A percentile compares a stretch with the other conserved stretches of the same genome.
These are phyloP conservation scores for Diplodia seriata DNA, from an alignment of 2,329 filamentous ascomycete genomes.

Conservation along the genomic window DNA sequence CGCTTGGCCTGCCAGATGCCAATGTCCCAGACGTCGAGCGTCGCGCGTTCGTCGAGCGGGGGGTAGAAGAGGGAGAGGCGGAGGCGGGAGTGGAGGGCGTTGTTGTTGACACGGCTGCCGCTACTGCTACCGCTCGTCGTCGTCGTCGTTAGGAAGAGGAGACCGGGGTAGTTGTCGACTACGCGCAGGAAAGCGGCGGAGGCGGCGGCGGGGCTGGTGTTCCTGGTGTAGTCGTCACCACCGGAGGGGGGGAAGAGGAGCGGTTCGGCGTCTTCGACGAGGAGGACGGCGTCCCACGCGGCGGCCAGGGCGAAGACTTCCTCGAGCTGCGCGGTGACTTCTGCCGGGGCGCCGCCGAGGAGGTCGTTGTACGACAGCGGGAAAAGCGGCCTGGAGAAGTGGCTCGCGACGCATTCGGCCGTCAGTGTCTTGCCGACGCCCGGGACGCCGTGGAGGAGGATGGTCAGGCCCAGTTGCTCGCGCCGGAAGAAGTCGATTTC, in stretches of 20 bases:
- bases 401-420: not conserved
- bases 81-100: not conserved
- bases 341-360: not conserved
- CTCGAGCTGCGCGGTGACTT: not conserved
- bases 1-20: not conserved
- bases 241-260: not conserved
- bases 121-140: no score
- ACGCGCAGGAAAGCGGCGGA: not conserved
- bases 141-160: not conserved
- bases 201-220: not conserved
- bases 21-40: not conserved
- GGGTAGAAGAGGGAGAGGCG: not conserved
- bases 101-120: not conserved
- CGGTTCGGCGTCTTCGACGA: not conserved
- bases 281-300: not conserved
- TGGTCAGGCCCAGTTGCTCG: not conserved
- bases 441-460: constrained; percentile 9
- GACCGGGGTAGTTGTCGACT: not conserved
- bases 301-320: not conserved
- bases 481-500: not conserved
- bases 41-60: not conserved
- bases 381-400: not conserved
- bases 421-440: constrained; percentile 13
- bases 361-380: not conserved
- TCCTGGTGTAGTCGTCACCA: no score